Conservation (phyloP, 129 eudicot genomes). For the Flaveria linearis region DNA sequence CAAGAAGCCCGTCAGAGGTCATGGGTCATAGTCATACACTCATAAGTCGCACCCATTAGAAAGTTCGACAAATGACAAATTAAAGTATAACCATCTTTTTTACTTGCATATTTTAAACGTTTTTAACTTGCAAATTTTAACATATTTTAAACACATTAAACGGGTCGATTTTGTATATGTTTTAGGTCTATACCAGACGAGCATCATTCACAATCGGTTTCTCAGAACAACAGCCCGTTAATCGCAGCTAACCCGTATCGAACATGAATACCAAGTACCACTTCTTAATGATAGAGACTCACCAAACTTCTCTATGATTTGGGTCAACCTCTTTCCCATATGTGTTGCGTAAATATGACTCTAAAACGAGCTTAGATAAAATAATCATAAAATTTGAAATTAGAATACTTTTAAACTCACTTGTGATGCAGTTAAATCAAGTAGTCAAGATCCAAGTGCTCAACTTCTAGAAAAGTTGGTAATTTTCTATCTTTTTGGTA, state of each 20-base stretch:
- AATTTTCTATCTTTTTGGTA: slow-evolving; percentile 13
- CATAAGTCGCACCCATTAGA: neutral
- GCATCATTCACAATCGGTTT: neutral
- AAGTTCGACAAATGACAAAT: neutral
- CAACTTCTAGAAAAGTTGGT: slow-evolving; percentile 7
- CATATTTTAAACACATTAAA: too few relatives aligned
- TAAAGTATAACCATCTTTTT: too few relatives aligned
- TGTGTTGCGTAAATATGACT: neutral
- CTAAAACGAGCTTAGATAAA: slow-evolving; percentile 14
- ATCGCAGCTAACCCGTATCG: neutral
- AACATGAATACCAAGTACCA: neutral
- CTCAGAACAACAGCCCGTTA: neutral
- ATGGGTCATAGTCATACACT: neutral
- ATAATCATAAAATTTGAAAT: slow-evolving; percentile 10
- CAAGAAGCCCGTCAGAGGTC: neutral
- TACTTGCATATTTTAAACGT: too few relatives aligned
- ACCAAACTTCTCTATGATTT: neutral
- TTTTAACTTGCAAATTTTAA: too few relatives aligned
- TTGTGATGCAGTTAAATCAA: slow-evolving; percentile 21
- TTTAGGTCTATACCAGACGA: neutral
- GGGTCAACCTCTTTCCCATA: neutral
- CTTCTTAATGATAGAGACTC: neutral
- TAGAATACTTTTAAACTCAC: slow-evolving; percentile 8
- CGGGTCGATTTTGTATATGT: too few relatives aligned
- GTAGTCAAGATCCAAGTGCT: slow-evolving; percentile 18